phyloP scores from a whole-genome alignment of 441 rosid genomes.

The Eruca vesicaria region DNA sequence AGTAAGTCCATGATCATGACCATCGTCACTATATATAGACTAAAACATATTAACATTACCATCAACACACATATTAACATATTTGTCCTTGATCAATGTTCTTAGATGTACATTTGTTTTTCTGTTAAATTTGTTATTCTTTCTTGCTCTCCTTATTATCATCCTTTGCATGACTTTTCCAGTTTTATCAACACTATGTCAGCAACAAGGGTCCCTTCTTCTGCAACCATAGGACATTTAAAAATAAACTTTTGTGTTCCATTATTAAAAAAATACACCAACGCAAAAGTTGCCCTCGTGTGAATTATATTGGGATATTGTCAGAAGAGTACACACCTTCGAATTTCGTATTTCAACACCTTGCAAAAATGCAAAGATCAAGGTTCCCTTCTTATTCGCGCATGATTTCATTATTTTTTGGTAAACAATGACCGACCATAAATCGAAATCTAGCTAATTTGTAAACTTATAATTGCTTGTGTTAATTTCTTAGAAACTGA shows the following conservation, averaged over 20 bases:
- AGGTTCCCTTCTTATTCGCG: constrained; percentile 19
- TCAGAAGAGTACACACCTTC: constrained; percentile 29
- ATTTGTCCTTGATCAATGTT: neutral
- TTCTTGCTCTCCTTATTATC: neutral
- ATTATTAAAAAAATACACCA: neutral
- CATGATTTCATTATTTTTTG: neutral
- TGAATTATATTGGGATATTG: constrained; percentile 34
- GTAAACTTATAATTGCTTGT: neutral
- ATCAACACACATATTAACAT: neutral
- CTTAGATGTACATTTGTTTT: neutral
- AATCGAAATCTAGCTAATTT: neutral
- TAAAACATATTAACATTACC: neutral
- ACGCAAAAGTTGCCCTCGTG: constrained; percentile 35
- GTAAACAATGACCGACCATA: neutral
- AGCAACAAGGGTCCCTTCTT: constrained; percentile 27
- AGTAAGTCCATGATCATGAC: constrained; percentile 8
- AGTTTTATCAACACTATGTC: constrained; percentile 17
- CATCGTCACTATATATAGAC: neutral
- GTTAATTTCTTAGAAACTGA: neutral
- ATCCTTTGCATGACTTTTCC: constrained; percentile 25
- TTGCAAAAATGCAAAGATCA: neutral
- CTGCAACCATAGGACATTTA: constrained; percentile 16
- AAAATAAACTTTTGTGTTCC: constrained; percentile 1
- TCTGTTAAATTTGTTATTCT: neutral
- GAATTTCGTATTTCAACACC: constrained; percentile 4